Conservation (phyloP, 139 green algal species). For the Asterochloris sp. region DNA sequence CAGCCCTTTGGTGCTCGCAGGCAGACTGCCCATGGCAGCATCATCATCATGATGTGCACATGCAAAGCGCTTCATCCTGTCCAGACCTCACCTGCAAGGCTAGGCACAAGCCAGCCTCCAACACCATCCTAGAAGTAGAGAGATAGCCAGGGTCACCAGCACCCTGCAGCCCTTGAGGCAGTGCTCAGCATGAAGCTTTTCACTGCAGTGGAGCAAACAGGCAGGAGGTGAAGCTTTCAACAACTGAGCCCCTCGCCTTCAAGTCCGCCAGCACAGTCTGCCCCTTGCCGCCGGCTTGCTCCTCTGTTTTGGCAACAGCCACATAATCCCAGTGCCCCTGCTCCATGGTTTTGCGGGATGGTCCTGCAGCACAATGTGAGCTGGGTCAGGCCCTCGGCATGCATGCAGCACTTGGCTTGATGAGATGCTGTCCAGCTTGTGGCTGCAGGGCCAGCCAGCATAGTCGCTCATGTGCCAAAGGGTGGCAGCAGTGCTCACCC, state of each 20-base stretch:
- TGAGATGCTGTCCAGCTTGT: background rate
- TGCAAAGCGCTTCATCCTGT: background rate
- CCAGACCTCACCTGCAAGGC: constrained; percentile 23
- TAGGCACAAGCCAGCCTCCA: constrained; percentile 61
- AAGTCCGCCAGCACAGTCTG: background rate
- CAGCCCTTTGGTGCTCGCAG: background rate
- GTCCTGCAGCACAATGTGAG: background rate
- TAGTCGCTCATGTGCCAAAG: background rate
- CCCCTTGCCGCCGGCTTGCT: background rate
- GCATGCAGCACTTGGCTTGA: background rate
- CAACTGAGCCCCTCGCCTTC: background rate
- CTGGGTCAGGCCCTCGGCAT: background rate
- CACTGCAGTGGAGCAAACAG: background rate
- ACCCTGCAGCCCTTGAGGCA: background rate
- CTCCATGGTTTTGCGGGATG: background rate
- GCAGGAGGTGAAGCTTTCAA: too few species aligned
- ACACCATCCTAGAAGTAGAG: constrained; percentile 56
- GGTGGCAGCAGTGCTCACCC: background rate
- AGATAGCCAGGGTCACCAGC: constrained; percentile 68
- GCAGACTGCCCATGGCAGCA: background rate
- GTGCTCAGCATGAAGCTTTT: background rate
- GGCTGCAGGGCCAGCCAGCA: background rate
- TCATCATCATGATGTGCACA: background rate
- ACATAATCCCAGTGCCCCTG: background rate
- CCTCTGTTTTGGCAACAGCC: background rate